Percentiles rank a stretch among this genome's conserved stretches.
These are phyloP conservation scores for Aspergillus proliferans DNA, from an alignment of 2,329 filamentous ascomycete genomes.

Conservation along the genomic window DNA sequence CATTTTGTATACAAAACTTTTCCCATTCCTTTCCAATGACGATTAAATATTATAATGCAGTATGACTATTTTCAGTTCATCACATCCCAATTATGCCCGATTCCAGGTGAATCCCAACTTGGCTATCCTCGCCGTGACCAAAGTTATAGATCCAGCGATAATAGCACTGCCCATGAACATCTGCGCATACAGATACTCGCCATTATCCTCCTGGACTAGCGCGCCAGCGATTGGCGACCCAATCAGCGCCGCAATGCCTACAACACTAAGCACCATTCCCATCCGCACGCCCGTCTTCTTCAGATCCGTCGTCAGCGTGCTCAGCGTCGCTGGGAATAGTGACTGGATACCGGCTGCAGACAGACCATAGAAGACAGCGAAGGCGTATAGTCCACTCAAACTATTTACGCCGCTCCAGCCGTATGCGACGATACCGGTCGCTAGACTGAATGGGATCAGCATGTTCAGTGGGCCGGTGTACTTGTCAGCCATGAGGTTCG, in stretches of 20 bases:
- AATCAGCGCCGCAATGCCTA: constrained; percentile 49
- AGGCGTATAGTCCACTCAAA: constrained; percentile 52
- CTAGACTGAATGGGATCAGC: constrained; percentile 46
- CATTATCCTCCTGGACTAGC: constrained; percentile 41
- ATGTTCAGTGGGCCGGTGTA: constrained; percentile 56
- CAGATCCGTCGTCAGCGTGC: constrained; percentile 48
- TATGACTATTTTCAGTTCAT: background rate
- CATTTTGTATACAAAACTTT: background rate
- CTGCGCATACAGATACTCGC: constrained; percentile 47
- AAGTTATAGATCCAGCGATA: constrained; percentile 37
- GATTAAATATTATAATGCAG: background rate
- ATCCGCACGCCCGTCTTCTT: constrained; percentile 52
- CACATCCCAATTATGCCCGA: constrained; percentile 22
- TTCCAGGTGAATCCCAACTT: constrained; percentile 32
- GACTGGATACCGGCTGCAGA: constrained; percentile 59
- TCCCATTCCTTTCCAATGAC: background rate
- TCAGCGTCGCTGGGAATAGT: constrained; percentile 59
- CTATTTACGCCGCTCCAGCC: constrained; percentile 54
- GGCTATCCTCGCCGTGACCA: constrained; percentile 36
- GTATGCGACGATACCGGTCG: constrained; percentile 41
- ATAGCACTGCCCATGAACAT: constrained; percentile 45
- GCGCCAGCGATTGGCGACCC: constrained; percentile 52
- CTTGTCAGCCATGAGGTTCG: constrained; percentile 54
- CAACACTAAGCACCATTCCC: constrained; percentile 51
- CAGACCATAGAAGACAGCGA: constrained; percentile 59